Evolutionary conservation across 176 grass and related monocot genomes (phyloP), one percentile per base, ranked within the genome.

Genomic region (Canna indica): DNA sequence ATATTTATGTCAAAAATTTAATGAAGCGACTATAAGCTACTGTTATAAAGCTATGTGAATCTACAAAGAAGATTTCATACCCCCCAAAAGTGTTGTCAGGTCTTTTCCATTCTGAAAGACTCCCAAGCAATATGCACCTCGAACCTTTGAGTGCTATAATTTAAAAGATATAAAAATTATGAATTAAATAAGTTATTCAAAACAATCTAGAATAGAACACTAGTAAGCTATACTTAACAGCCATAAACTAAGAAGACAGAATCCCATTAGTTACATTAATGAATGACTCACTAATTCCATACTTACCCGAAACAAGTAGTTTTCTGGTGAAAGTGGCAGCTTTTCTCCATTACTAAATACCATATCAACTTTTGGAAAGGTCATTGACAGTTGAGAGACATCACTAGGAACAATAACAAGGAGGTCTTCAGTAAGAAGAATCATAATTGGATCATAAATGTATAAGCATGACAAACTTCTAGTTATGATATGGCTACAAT

Each of bases 31-130:
- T 33, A 65, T 22, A 38, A 65, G 18, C 33, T 22, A 30, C 13
- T 69, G n/a, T 3, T 45, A 47, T 28, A 15, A 28, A 41, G 46
- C 4, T 18, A 2, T 14, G 26, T 36, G 8, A 10, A 25, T 13
- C 7, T 24, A 44, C 14, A 68, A 39, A 27, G 14, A 64, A 1
- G 60, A 38, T 46, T 33, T n/a, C 71, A 75, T 90, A 99, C 94
- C 90, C 78, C 94, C 94, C 74, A 99, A 82, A 57, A 99, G 78
- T 75, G 90, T 99, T 75, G 94, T 93, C 59, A 75, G 80, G 85
- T 99, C 94, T 87, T 93, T 99, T 68, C 90, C 94, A 71, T 99
- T 99, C 73, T 99, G 94, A 80, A 99, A 99, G 38, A 99, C 87
- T 74, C 94, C 94, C 80, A 99, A 72, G 73, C 94, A 93, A 88